Evolutionary conservation across 257 asterid genomes (phyloP).

Genomic region (Cruciata laevipes): DNA sequence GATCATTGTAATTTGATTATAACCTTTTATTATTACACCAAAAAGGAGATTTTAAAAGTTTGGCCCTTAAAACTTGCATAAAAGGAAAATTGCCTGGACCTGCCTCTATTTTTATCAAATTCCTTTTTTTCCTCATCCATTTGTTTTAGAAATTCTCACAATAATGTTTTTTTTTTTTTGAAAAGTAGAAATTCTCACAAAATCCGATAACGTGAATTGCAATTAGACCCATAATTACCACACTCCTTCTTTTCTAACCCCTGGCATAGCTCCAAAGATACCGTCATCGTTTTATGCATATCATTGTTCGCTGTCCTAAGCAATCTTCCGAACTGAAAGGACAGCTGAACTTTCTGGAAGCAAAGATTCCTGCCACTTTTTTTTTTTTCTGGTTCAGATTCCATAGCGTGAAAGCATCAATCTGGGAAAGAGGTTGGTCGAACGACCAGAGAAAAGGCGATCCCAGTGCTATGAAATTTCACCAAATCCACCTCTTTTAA

Average conservation of each 20-base stretch:
- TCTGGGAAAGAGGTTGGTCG: neutral
- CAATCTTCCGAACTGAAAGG: neutral
- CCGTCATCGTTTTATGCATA: neutral
- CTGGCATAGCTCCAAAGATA: neutral
- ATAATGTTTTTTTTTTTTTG: too few species aligned
- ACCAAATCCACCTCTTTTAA: neutral
- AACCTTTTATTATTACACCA: too few species aligned
- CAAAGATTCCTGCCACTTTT: neutral
- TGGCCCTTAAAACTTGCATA: too few species aligned
- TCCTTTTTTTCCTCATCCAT: too few species aligned
- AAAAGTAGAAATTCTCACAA: too few species aligned
- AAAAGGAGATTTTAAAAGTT: too few species aligned
- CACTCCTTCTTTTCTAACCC: neutral
- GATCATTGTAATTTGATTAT: too few species aligned
- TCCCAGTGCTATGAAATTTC: conserved; percentile 2
- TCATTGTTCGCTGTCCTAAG: neutral
- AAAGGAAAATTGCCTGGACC: too few species aligned
- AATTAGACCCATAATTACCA: neutral
- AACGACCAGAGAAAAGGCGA: neutral
- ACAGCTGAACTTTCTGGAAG: conserved; percentile 10
- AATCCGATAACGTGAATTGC: neutral
- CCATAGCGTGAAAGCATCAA: neutral
- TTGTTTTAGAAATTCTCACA: neutral
- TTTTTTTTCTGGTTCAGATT: neutral
- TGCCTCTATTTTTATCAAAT: too few species aligned